These are phyloP conservation scores for Yamadazyma dendronema DNA, from an alignment of 1,139 yeast genomes.

Conservation along the genomic window DNA sequence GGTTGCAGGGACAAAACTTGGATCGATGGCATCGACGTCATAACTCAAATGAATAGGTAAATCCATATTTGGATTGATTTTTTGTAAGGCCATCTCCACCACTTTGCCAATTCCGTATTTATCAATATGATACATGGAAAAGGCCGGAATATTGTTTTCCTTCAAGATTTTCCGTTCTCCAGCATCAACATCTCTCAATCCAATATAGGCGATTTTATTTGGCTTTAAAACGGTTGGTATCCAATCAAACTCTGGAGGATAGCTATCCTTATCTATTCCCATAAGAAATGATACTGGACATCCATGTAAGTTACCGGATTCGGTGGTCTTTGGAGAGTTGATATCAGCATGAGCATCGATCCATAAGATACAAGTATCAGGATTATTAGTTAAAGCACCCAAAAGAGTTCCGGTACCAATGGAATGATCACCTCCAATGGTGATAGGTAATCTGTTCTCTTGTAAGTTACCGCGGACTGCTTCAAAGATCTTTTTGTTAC, in stretches of 20 bases:
- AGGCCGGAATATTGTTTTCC: constrained; percentile 77
- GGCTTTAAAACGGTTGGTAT: constrained; percentile 69
- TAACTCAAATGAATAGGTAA: constrained; percentile 86
- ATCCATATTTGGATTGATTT: constrained; percentile 70
- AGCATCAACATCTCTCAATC: constrained; percentile 87
- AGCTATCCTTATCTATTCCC: constrained; percentile 65
- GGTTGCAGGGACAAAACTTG: constrained; percentile 91
- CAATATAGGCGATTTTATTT: constrained; percentile 83
- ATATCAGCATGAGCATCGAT: constrained; percentile 98
- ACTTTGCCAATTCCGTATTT: constrained; percentile 91
- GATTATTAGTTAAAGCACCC: constrained; percentile 75
- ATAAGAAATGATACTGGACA: constrained; percentile 91
- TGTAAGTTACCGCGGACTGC: constrained; percentile 53
- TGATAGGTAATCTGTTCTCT: constrained; percentile 66
- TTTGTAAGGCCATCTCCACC: constrained; percentile 84
- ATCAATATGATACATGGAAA: constrained; percentile 94
- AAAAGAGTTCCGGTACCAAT: constrained; percentile 92
- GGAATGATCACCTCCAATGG: constrained; percentile 96
- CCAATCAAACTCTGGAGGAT: constrained; percentile 78
- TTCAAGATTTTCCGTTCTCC: constrained; percentile 77
- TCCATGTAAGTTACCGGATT: constrained; percentile 92
- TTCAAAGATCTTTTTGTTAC: constrained; percentile 63
- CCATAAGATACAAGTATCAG: constrained; percentile 91
- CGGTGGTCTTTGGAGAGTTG: constrained; percentile 85
- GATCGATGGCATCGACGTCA: constrained; percentile 97